Base-by-base conservation (phyloP, 768 basidiomycete species). In the Suillus subluteus region DNA sequence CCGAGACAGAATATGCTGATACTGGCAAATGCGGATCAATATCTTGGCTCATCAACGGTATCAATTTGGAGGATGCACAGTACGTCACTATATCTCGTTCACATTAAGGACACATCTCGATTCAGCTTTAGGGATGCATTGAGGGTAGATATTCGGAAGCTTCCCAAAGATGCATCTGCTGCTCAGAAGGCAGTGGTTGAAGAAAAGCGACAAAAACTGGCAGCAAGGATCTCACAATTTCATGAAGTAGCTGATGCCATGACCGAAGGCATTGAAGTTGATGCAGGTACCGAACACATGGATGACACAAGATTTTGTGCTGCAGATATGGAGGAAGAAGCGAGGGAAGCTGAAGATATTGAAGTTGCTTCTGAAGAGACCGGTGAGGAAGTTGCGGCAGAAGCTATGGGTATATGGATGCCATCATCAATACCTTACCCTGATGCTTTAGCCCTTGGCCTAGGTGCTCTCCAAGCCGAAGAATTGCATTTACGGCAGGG, bases 11-110 rank as follows among this genome's bases (percentile, higher is more conserved):
- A 41, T 16, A 23, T 37, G n/a, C 35, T 15, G 12, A 50, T 50
- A 30, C 41, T 1, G 65, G 61, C 18, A 52, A 62, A 50, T 6
- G 11, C 2, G 65, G 61, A 9, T 37, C n/a, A 23, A 21, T 66
- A 16, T 59, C 65, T 30, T 66, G 65, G 65, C 44, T 62, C 4
- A 43, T 66, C 1, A 38, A 56, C 0, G 50, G 65, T 13, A 62
- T 66, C 21, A 62, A 62, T 23, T 50, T 66, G 30, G 65, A 66
- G 35, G 44, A 62, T 66, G 65, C 35, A 6, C 65, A 66, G 61
- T 66, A 41, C 4, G 65, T 50, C 12, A 26, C 4, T 50, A 8
- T 4, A 21, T n/a, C n/a, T n/a, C 48, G 6, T 23, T 26, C 23
- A 50, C 12, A 2, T n/a, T 46, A 0, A 46, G 21, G 21, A 11